Conservation (phyloP, 495 filamentous ascomycete genomes). For the Eremomyces bilateralis region DNA sequence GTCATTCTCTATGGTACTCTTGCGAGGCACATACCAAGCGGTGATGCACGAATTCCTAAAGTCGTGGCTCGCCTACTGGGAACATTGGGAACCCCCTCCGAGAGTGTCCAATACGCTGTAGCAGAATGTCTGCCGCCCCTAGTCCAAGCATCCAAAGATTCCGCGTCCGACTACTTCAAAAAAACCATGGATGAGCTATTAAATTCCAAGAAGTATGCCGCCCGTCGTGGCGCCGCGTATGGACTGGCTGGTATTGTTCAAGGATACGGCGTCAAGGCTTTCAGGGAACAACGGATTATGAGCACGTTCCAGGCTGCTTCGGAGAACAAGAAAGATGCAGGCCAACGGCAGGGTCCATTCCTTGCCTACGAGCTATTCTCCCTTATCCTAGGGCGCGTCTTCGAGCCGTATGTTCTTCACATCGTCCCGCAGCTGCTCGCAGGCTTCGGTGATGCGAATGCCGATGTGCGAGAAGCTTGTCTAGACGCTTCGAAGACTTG, state of each 20-base stretch:
- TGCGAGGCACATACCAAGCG: slow-evolving; percentile 62
- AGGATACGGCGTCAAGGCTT: slow-evolving; percentile 59
- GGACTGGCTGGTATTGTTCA: slow-evolving; percentile 78
- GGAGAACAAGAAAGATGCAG: slow-evolving; percentile 80
- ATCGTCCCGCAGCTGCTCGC: slow-evolving; percentile 77
- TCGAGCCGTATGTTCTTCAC: slow-evolving; percentile 91
- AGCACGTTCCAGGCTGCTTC: slow-evolving; percentile 49
- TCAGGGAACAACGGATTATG: slow-evolving; percentile 74
- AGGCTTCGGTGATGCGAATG: slow-evolving; percentile 71
- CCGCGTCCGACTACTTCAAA: slow-evolving; percentile 57
- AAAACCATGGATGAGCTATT: slow-evolving; percentile 59
- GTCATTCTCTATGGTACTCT: slow-evolving; percentile 92
- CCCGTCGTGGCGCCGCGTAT: slow-evolving; percentile 80
- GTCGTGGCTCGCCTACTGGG: slow-evolving; percentile 67
- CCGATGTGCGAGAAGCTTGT: slow-evolving; percentile 80
- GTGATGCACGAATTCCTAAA: slow-evolving; percentile 62
- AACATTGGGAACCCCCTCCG: slow-evolving; percentile 85
- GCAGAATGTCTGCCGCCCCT: slow-evolving; percentile 83
- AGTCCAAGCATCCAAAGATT: slow-evolving; percentile 54
- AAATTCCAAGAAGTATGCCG: slow-evolving; percentile 71
- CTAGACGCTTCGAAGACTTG: slow-evolving; percentile 84
- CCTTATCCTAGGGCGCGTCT: slow-evolving; percentile 60
- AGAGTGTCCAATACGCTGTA: slow-evolving; percentile 88
- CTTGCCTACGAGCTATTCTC: slow-evolving; percentile 82
- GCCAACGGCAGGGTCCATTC: slow-evolving; percentile 72